Conservation (phyloP, 2,329 filamentous ascomycete species). For the Trichophyton verrucosum region DNA sequence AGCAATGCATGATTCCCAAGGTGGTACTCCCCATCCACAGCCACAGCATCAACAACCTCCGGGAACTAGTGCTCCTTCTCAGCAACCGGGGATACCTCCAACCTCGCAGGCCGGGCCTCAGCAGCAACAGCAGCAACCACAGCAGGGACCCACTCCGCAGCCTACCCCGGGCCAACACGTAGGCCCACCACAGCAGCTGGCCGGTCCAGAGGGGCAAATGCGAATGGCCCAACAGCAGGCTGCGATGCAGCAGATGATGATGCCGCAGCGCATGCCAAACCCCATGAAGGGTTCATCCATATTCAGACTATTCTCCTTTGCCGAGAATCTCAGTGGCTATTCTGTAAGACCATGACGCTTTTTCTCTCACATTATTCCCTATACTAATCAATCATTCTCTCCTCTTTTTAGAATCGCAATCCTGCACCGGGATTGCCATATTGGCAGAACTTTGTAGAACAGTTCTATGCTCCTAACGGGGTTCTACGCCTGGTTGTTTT, state of each 20-base stretch:
- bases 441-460: conserved; percentile 68
- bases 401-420: conserved; percentile 38
- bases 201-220: conserved; percentile 28
- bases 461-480: conserved; percentile 68
- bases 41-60: conserved; percentile 26
- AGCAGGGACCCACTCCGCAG: conserved; percentile 24
- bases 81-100: conserved; percentile 21
- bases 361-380: conserved; percentile 10
- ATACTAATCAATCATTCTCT: conserved; percentile 1
- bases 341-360: conserved; percentile 37
- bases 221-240: conserved; percentile 30
- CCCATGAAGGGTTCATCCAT: conserved; percentile 35
- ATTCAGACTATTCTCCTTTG: conserved; percentile 43
- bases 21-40: conserved; percentile 34
- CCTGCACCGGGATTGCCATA: conserved; percentile 57
- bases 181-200: conserved; percentile 27
- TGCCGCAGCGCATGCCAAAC: conserved; percentile 26
- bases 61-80: conserved; percentile 27
- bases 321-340: conserved; percentile 44
- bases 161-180: conserved; percentile 19
- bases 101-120: conserved; percentile 21
- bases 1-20: conserved; percentile 31
- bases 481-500: conserved; percentile 62
- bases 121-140: conserved; percentile 20
- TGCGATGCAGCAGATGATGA: conserved; percentile 24